These are phyloP conservation scores for Salpingoeca rosetta DNA, from an alignment of 78 protist species.

Conservation along the genomic window DNA sequence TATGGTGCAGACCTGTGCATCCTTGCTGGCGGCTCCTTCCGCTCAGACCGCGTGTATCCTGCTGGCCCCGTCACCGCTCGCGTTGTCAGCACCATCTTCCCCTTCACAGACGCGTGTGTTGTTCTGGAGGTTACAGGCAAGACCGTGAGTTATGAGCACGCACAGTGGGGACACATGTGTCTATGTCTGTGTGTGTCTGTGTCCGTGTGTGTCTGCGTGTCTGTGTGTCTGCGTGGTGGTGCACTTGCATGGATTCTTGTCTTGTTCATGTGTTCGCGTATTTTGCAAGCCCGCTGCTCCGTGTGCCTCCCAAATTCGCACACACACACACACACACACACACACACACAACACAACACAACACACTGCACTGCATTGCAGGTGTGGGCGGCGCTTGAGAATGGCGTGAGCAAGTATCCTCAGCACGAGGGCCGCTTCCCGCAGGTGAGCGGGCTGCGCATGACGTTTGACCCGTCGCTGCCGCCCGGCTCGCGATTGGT, in stretches of 20 bases:
- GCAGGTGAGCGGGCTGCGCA: conserved; percentile 23
- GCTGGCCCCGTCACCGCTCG: not conserved
- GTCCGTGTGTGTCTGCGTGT: no score
- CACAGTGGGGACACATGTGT: no score
- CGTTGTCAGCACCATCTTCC: not conserved
- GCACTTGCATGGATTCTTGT: no score
- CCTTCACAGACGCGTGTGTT: not conserved
- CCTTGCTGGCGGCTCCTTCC: not conserved
- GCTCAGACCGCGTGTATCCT: not conserved
- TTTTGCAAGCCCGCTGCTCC: no score
- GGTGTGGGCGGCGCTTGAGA: conserved; percentile 37
- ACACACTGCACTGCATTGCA: not conserved
- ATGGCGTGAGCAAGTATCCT: conserved; percentile 43
- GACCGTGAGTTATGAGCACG: no score
- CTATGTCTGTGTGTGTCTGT: no score
- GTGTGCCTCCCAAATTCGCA: not conserved
- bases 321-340: not conserved
- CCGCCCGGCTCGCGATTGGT: conserved; percentile 15
- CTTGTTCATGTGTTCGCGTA: no score
- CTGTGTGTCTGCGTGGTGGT: no score
- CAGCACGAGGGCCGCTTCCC: conserved; percentile 52
- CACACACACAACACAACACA: not conserved
- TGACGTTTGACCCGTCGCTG: conserved; percentile 16
- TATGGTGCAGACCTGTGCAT: not conserved
- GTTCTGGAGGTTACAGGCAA: not conserved